Percentiles rank a stretch among this genome's conserved stretches.
Evolutionary conservation across 1,284 basidiomycete genomes (phyloP).

Genomic region (Hymenochaete sp.): DNA sequence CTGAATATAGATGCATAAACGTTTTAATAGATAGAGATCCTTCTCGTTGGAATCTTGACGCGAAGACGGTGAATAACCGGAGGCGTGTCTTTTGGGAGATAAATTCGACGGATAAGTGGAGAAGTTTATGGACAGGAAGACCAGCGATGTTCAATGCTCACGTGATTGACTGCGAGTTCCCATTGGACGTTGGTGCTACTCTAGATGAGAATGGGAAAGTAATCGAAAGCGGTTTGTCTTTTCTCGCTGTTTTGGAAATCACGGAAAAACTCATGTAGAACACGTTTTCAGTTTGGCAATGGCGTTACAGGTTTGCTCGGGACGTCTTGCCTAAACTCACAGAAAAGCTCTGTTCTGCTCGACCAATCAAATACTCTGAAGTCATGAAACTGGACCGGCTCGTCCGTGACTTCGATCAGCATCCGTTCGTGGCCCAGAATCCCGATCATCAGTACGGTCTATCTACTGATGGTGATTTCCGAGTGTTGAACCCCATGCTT

Average conservation of each 20-base stretch:
- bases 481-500: constrained; percentile 1
- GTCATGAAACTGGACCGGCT: constrained; percentile 19
- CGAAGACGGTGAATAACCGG: constrained; percentile 20
- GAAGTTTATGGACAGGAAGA: constrained; percentile 6
- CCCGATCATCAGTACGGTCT: neutral
- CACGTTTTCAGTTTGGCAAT: constrained; percentile 7
- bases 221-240: constrained; percentile 6
- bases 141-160: constrained; percentile 4
- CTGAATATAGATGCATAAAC: too few relatives aligned
- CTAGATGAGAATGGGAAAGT: constrained; percentile 7
- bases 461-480: constrained; percentile 1
- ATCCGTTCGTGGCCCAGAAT: constrained; percentile 4
- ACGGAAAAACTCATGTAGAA: neutral
- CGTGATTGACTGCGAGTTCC: constrained; percentile 12
- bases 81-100: constrained; percentile 25
- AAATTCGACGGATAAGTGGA: constrained; percentile 14
- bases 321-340: constrained; percentile 15
- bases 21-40: constrained; percentile 23
- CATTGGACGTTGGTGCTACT: constrained; percentile 7
- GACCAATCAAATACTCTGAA: constrained; percentile 17
- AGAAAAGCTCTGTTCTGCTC: constrained; percentile 15
- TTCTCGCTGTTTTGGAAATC: neutral
- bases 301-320: constrained; percentile 14
- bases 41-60: constrained; percentile 21
- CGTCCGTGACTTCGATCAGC: constrained; percentile 11